phyloP scores from a whole-genome alignment of 176 grass and related monocot species.

The Alloteropsis semialata region DNA sequence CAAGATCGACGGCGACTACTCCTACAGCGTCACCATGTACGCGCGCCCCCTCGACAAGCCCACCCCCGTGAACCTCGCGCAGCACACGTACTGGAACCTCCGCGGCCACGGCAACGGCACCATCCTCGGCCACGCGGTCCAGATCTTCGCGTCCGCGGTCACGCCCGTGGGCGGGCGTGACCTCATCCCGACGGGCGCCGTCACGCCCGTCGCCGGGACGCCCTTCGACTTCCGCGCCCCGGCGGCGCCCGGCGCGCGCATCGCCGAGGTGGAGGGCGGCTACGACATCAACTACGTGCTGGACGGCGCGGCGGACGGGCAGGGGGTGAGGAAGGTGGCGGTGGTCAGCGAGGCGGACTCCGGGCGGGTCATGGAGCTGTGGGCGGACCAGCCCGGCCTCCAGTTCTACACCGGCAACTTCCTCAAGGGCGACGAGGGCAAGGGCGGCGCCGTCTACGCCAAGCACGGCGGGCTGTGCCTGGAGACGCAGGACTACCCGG shows the following conservation, averaged over 20 bases:
- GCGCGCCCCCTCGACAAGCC: constrained; percentile 52
- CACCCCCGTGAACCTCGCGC: constrained; percentile 77
- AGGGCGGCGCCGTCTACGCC: constrained; percentile 54
- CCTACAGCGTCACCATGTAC: constrained; percentile 71
- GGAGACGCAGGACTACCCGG: constrained; percentile 74
- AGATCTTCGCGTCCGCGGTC: constrained; percentile 46
- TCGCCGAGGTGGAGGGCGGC: constrained; percentile 40
- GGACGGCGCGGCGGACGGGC: constrained; percentile 45
- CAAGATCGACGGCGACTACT: constrained; percentile 70
- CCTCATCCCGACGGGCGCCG: constrained; percentile 73
- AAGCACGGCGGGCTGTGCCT: constrained; percentile 62
- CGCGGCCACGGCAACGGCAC: constrained; percentile 49
- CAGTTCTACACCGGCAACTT: constrained; percentile 81
- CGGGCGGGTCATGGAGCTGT: constrained; percentile 77
- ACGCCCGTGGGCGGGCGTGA: constrained; percentile 55
- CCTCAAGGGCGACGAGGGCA: constrained; percentile 58
- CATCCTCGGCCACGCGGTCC: constrained; percentile 56
- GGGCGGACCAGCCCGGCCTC: constrained; percentile 68
- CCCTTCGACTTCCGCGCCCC: constrained; percentile 63
- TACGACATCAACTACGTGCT: constrained; percentile 92
- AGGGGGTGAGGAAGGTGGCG: constrained; percentile 66
- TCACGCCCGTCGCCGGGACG: constrained; percentile 53
- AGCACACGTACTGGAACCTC: constrained; percentile 95
- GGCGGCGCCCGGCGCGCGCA: constrained; percentile 14
- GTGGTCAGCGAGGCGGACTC: constrained; percentile 49